A percentile compares a stretch with the other conserved stretches of the same genome.
phyloP scores from a whole-genome alignment of 352 stramenopile genomes.

The Peronospora belbahrii region DNA sequence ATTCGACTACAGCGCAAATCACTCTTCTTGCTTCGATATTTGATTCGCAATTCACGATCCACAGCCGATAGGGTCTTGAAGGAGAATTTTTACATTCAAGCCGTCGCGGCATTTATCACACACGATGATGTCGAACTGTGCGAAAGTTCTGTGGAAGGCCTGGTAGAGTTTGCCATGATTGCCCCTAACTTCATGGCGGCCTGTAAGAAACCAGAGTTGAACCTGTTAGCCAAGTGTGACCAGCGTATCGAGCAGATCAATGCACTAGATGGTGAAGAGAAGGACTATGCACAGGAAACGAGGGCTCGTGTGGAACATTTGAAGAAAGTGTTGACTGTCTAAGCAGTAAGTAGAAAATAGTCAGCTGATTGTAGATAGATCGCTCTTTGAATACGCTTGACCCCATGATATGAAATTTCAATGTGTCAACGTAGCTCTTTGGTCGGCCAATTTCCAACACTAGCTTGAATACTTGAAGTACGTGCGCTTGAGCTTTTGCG shows the following conservation, averaged over 20 bases:
- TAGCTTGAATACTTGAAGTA: slow-evolving; percentile 45
- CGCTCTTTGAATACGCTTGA: slow-evolving; percentile 22
- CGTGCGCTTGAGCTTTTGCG: slow-evolving; percentile 81
- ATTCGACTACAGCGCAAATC: slow-evolving; percentile 73
- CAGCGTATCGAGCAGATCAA: slow-evolving; percentile 59
- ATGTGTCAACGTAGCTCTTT: neutral
- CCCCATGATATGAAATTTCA: neutral
- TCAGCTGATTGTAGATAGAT: slow-evolving; percentile 15
- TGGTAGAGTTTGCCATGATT: slow-evolving; percentile 60
- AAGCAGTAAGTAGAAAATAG: slow-evolving; percentile 8
- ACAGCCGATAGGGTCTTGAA: slow-evolving; percentile 46
- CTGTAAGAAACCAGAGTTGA: slow-evolving; percentile 44
- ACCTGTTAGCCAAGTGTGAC: slow-evolving; percentile 37
- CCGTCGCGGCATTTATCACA: slow-evolving; percentile 39
- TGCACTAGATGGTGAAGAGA: slow-evolving; percentile 53
- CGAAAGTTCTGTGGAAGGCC: slow-evolving; percentile 61
- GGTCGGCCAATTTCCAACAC: neutral
- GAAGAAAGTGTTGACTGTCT: slow-evolving; percentile 30
- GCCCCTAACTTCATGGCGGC: slow-evolving; percentile 49
- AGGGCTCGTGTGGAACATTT: slow-evolving; percentile 47
- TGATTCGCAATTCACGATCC: slow-evolving; percentile 50
- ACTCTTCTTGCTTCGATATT: slow-evolving; percentile 78
- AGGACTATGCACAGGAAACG: slow-evolving; percentile 61
- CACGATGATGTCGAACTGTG: slow-evolving; percentile 74
- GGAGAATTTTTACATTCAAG: slow-evolving; percentile 38